These are phyloP conservation scores for Tuctoria greenei DNA, from an alignment of 176 grass and related monocot genomes.

Conservation along the genomic window DNA sequence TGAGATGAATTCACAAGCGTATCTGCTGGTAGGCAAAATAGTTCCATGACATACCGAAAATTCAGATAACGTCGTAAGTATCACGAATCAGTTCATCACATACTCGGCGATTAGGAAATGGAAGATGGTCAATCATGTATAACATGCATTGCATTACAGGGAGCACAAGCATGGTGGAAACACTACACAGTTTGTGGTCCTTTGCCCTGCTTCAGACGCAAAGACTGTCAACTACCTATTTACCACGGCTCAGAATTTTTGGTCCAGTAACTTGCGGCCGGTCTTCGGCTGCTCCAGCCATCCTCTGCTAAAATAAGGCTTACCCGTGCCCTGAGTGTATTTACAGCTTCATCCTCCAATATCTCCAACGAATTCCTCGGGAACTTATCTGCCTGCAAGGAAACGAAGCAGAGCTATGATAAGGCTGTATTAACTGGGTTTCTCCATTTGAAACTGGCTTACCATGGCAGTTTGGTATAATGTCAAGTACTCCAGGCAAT, in stretches of 20 bases:
- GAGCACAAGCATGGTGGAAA: not conserved
- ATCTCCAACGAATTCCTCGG: slow-evolving; percentile 35
- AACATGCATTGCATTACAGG: not conserved
- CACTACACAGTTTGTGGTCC: not conserved
- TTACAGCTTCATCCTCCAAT: slow-evolving; percentile 59
- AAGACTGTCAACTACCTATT: slow-evolving; percentile 9
- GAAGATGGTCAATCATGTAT: not conserved
- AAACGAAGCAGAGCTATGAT: not conserved
- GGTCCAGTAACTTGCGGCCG: slow-evolving; percentile 57
- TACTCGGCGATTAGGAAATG: not conserved
- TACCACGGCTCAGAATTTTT: slow-evolving; percentile 81
- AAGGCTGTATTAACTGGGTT: not conserved
- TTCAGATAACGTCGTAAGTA: too few relatives aligned
- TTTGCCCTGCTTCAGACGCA: not conserved
- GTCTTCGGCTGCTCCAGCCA: slow-evolving; percentile 54
- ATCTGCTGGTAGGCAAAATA: too few relatives aligned
- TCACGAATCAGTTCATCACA: too few relatives aligned
- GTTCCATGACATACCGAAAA: too few relatives aligned
- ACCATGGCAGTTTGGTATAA: slow-evolving; percentile 53
- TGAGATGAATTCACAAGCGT: too few relatives aligned
- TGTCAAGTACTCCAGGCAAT: slow-evolving; percentile 66
- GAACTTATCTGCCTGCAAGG: slow-evolving; percentile 40
- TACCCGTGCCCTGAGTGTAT: slow-evolving; percentile 45
- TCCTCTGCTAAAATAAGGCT: slow-evolving; percentile 74
- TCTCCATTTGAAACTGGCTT: slow-evolving; percentile 14